Conservation (phyloP, 345 rosid species). For the Lepidium aucheri region DNA sequence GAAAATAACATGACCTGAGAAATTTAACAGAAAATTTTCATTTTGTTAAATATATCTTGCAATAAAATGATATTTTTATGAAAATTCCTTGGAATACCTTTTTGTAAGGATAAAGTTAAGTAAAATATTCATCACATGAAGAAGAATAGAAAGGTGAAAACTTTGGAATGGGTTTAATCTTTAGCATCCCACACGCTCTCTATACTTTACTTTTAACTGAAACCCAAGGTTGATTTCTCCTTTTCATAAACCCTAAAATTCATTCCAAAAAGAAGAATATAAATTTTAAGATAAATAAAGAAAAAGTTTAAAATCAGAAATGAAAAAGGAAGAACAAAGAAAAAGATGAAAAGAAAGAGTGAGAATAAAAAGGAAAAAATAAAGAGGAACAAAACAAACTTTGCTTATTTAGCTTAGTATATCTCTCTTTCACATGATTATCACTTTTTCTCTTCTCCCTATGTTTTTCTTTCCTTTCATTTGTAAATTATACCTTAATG, state of each 20-base stretch:
- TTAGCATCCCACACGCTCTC: conserved; percentile 27
- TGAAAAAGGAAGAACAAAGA: conserved; percentile 19
- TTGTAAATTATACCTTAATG: conserved; percentile 22
- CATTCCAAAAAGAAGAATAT: conserved; percentile 29
- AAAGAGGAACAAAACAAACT: conserved; percentile 23
- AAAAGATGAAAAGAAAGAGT: conserved; percentile 21
- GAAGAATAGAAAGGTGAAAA: conserved; percentile 25
- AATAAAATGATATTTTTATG: neutral
- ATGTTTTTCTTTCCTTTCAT: conserved; percentile 8
- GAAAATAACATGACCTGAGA: neutral
- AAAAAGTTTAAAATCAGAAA: neutral
- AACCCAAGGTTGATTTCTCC: conserved; percentile 30
- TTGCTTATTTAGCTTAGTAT: conserved; percentile 22
- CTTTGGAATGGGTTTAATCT: conserved; percentile 21
- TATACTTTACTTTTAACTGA: conserved; percentile 25
- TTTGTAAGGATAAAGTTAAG: neutral
- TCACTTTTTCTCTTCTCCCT: conserved; percentile 25
- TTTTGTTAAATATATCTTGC: neutral
- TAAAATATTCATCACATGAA: conserved; percentile 13
- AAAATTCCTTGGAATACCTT: neutral
- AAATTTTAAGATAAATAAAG: neutral
- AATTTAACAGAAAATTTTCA: neutral
- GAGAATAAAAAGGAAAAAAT: conserved; percentile 10
- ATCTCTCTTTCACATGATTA: conserved; percentile 25
- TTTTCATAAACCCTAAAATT: conserved; percentile 28